phyloP scores from a whole-genome alignment of 2,329 filamentous ascomycete genomes.

The Cladosporium sp. region DNA sequence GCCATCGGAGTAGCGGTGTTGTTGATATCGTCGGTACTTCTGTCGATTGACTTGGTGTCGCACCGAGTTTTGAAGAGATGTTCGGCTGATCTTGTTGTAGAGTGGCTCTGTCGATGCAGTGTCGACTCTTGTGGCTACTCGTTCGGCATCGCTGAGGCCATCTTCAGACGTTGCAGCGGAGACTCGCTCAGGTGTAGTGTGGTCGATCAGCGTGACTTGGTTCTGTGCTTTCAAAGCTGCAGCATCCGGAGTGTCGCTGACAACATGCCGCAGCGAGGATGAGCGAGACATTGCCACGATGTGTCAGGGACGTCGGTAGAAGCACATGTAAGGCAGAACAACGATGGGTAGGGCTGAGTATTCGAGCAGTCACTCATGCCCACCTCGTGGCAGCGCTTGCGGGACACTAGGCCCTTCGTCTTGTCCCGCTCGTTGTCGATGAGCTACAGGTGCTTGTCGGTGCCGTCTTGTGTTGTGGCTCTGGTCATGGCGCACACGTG shows the following conservation, averaged over 20 bases:
- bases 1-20: slow-evolving; percentile 24
- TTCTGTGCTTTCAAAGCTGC: slow-evolving; percentile 40
- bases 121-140: slow-evolving; percentile 27
- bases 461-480: neutral
- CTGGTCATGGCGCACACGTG: neutral
- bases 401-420: neutral
- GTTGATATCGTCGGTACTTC: slow-evolving; percentile 33
- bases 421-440: neutral
- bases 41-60: slow-evolving; percentile 30
- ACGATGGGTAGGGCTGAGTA: slow-evolving; percentile 9
- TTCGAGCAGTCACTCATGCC: neutral
- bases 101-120: slow-evolving; percentile 20
- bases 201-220: slow-evolving; percentile 66
- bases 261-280: slow-evolving; percentile 21
- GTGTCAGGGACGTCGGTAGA: neutral
- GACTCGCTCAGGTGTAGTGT: slow-evolving; percentile 29
- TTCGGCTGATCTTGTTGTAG: slow-evolving; percentile 3
- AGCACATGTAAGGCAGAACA: neutral
- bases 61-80: slow-evolving; percentile 23
- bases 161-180: slow-evolving; percentile 3
- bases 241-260: slow-evolving; percentile 21
- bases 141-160: slow-evolving; percentile 23
- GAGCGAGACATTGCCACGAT: slow-evolving; percentile 22
- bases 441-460: neutral
- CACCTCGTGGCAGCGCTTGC: neutral